phyloP scores from a whole-genome alignment of 805 yeast genomes.

The Saccharomycopsis guyanensis region DNA sequence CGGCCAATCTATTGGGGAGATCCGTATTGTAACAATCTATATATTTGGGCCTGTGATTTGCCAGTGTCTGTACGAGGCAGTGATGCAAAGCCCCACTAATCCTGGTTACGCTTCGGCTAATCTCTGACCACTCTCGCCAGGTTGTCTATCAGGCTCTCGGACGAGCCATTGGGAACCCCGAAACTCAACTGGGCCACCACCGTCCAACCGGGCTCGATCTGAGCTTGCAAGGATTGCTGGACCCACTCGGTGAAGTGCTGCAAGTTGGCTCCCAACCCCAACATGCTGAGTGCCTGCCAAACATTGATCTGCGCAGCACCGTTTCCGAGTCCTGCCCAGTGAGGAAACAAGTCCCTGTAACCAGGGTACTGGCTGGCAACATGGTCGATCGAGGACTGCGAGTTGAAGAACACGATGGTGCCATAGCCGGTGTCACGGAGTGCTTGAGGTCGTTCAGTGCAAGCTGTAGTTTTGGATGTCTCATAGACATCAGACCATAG shows the following conservation, averaged over 20 bases:
- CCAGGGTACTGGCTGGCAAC: constrained; percentile 37
- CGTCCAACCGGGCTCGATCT: constrained; percentile 32
- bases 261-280: constrained; percentile 43
- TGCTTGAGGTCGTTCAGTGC: constrained; percentile 36
- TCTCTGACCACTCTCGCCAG: background rate
- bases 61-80: no score
- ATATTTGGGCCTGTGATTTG: no score
- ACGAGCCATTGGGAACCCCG: constrained; percentile 32
- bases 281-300: constrained; percentile 40
- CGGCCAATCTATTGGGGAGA: no score
- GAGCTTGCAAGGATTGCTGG: constrained; percentile 33
- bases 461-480: constrained; percentile 28
- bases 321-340: constrained; percentile 39
- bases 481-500: constrained; percentile 39
- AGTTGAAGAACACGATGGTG: constrained; percentile 43
- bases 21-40: no score
- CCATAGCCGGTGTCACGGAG: constrained; percentile 41
- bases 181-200: constrained; percentile 44
- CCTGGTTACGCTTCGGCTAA: background rate
- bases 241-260: constrained; percentile 46
- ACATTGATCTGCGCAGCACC: constrained; percentile 44
- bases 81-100: no score
- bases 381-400: constrained; percentile 31
- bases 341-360: constrained; percentile 38
- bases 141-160: constrained; percentile 32